Base-by-base conservation (phyloP, 75 land plant species). In the Pinus taeda region DNA sequence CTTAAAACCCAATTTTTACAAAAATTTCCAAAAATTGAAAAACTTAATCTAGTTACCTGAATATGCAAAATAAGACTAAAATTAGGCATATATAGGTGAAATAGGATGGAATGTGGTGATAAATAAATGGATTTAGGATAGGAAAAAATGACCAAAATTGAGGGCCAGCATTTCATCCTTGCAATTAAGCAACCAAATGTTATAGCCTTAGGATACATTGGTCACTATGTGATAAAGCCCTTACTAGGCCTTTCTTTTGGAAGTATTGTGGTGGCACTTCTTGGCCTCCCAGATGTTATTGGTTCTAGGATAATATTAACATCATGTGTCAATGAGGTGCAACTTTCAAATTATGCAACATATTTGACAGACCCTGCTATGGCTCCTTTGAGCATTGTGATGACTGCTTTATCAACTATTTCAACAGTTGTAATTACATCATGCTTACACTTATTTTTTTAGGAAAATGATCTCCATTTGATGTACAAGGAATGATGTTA, bases 291-390 rank as follows among this genome's bases (percentile, higher is more conserved):
- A 11, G 84, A 89, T 60, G 71, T 97, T 20, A 76, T 93, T 73
- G 96, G 96, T 96, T 90, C 98, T 20, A 98, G 99, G 39, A 85
- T 97, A 75, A 92, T 95, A 82, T 59, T 97, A 67, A 84, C 84
- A 8, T 92, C 99, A 39, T 94, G 99, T 88, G 98, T 95, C 22
- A 97, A 98, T 81, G 99, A 98, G 1, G 99, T 98, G 8, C 99
- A 97, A 73, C 90, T 97, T 71, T 94, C 99, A 57, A 97, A 92
- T 71, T 97, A 97, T 86, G 99, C 99, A 72, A 97, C 99, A 29
- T 97, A 90, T 77, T 81, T 95, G 37, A 89, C 92, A 37, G 95
- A 91, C 64, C 98, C 95, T 17, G 56, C 59, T 9, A 65, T 97
- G 87, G 94, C 99, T 53, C 98, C 98, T 57, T 78, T 97, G 49